A percentile compares a stretch with the other conserved stretches of the same genome.
Evolutionary conservation across 2,329 filamentous ascomycete genomes (phyloP).

Genomic region (Zelopaecilomyces penicillatus): DNA sequence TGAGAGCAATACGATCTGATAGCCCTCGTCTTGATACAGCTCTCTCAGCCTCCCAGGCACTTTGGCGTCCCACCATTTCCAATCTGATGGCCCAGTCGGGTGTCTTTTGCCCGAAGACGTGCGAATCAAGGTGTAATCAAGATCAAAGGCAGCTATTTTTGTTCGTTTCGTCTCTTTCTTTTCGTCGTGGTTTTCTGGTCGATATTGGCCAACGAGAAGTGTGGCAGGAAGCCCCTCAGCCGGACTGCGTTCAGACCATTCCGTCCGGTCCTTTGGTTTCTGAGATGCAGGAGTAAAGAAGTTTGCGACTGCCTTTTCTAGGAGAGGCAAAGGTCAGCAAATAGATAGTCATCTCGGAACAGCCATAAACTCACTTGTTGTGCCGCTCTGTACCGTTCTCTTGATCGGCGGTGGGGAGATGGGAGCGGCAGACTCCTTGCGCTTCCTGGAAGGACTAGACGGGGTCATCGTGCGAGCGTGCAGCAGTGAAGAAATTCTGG

Average conservation of each 20-base stretch:
- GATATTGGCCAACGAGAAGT: constrained; percentile 68
- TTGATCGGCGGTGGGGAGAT: constrained; percentile 48
- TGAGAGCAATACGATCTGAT: constrained; percentile 69
- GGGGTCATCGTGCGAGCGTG: constrained; percentile 17
- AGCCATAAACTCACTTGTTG: constrained; percentile 36
- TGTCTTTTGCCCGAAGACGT: constrained; percentile 77
- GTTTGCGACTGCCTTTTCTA: constrained; percentile 62
- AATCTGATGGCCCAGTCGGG: constrained; percentile 62
- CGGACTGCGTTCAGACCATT: constrained; percentile 60
- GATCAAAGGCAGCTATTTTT: constrained; percentile 66
- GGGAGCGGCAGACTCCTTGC: constrained; percentile 29
- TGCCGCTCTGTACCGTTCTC: constrained; percentile 42
- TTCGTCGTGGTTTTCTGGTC: constrained; percentile 31
- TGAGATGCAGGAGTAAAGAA: constrained; percentile 87
- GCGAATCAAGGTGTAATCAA: constrained; percentile 80
- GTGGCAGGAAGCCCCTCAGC: constrained; percentile 42
- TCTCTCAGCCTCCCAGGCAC: constrained; percentile 61
- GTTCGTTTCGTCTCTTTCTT: constrained; percentile 27
- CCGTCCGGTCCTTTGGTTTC: constrained; percentile 68
- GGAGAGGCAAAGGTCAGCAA: not conserved
- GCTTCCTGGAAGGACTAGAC: constrained; percentile 19
- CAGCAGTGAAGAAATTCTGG: too few relatives aligned
- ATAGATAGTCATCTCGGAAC: not conserved
- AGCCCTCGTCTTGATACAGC: constrained; percentile 61
- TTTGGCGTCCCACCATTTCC: constrained; percentile 83